A percentile compares a stretch with the other conserved stretches of the same genome.
Evolutionary conservation across 2,329 filamentous ascomycete genomes (phyloP).

Genomic region (Clonostachys sp.): DNA sequence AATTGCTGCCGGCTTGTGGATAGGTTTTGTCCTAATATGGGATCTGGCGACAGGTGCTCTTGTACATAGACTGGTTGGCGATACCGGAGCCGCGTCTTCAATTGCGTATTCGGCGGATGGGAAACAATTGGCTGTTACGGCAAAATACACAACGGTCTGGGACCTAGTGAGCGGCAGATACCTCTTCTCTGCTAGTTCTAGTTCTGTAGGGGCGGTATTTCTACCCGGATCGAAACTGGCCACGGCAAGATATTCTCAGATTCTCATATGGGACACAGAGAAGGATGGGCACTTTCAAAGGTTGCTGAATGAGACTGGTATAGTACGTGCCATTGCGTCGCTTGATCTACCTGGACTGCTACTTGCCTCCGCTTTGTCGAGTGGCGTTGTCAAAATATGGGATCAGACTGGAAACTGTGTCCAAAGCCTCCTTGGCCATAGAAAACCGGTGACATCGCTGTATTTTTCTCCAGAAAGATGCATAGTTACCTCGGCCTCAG

Average conservation of each 20-base stretch:
- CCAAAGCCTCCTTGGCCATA: neutral
- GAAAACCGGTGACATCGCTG: neutral
- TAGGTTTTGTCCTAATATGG: conserved; percentile 1
- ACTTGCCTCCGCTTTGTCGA: neutral
- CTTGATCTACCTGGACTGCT: too few species aligned
- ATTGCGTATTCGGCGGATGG: conserved; percentile 1
- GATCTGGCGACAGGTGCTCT: neutral
- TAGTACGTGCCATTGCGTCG: too few species aligned
- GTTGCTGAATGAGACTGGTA: neutral
- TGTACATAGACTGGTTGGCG: neutral
- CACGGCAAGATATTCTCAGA: neutral
- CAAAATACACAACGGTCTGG: neutral
- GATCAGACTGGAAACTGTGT: neutral
- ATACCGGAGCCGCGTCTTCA: neutral
- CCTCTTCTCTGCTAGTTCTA: conserved; percentile 4
- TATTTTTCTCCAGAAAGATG: neutral
- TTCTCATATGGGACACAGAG: conserved; percentile 6
- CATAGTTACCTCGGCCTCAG: neutral
- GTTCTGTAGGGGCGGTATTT: conserved; percentile 1
- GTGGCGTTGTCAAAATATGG: conserved; percentile 1
- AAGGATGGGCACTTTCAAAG: conserved; percentile 1
- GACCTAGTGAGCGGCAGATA: conserved; percentile 2
- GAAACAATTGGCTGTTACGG: neutral
- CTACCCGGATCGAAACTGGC: neutral
- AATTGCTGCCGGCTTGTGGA: conserved; percentile 2